A percentile compares a stretch with the other conserved stretches of the same genome.
Conservation (phyloP, 1,139 yeast species). For the Candida tetrigidarum region DNA sequence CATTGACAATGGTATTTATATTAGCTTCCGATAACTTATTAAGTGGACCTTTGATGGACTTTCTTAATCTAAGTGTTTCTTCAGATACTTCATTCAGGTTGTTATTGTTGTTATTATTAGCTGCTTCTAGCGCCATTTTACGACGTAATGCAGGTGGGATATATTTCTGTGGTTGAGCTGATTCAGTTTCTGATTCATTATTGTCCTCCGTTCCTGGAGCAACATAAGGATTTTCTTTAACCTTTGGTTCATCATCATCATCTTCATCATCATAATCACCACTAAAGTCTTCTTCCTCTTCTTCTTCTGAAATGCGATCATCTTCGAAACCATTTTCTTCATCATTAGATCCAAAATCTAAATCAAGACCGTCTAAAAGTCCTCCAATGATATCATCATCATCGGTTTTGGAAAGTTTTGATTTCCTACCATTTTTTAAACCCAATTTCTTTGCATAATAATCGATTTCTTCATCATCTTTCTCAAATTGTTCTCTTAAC, state of each 20-base stretch:
- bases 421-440: conserved; percentile 53
- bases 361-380: conserved; percentile 76
- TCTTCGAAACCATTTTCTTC: conserved; percentile 48
- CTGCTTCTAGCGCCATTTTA: conserved; percentile 44
- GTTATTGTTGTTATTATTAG: conserved; percentile 13
- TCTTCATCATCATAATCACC: conserved; percentile 17
- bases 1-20: conserved; percentile 67
- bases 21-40: conserved; percentile 90
- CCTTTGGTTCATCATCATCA: conserved; percentile 26
- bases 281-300: conserved; percentile 63
- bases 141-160: conserved; percentile 85
- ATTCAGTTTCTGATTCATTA: conserved; percentile 15
- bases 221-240: conserved; percentile 80
- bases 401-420: conserved; percentile 48
- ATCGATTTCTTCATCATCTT: conserved; percentile 79
- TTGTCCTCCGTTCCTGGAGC: conserved; percentile 57
- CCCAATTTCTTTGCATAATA: conserved; percentile 87
- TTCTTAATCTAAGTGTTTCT: conserved; percentile 53
- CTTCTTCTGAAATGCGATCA: conserved; percentile 25
- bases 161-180: conserved; percentile 47
- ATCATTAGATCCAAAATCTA: conserved; percentile 42
- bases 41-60: conserved; percentile 75
- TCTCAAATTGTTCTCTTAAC: conserved; percentile 49
- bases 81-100: conserved; percentile 49
- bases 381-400: conserved; percentile 78